Conservation (phyloP, 441 rosid genomes). For the Gossypium laxum region DNA sequence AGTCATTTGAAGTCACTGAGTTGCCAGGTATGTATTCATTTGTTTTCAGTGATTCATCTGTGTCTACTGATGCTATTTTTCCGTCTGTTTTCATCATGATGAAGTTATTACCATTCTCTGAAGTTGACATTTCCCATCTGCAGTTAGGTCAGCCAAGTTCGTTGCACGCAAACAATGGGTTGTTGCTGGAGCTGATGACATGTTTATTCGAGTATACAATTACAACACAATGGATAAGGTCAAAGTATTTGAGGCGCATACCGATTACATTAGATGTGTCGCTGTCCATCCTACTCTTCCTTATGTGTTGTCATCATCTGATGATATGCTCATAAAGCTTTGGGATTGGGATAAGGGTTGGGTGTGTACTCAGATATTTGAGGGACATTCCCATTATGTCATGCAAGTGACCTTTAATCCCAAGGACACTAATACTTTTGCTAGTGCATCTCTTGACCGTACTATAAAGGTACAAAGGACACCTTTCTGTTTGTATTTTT, state of each 20-base stretch:
- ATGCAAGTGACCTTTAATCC: too few relatives aligned
- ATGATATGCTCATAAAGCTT: constrained; percentile 77
- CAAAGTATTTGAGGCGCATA: constrained; percentile 75
- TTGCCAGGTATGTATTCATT: constrained; percentile 39
- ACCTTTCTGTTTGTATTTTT: neutral
- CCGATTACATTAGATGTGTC: constrained; percentile 69
- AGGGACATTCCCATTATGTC: too few relatives aligned
- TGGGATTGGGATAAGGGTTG: constrained; percentile 98
- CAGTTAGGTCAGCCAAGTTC: constrained; percentile 71
- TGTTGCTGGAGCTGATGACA: constrained; percentile 72
- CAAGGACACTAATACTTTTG: too few relatives aligned
- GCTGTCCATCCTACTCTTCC: constrained; percentile 74
- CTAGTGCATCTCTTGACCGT: too few relatives aligned
- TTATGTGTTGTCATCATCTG: constrained; percentile 66
- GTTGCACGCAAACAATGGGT: constrained; percentile 69
- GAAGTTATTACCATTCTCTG: constrained; percentile 9
- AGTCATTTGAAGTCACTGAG: constrained; percentile 58
- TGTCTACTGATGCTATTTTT: neutral
- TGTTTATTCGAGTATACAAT: constrained; percentile 58
- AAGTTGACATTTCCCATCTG: constrained; percentile 17
- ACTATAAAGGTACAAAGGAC: too few relatives aligned
- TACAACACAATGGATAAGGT: constrained; percentile 67
- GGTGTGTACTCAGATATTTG: constrained; percentile 9
- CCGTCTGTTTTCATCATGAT: constrained; percentile 8
- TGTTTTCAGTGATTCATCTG: neutral